Conservation (phyloP, 2,329 filamentous ascomycete species). For the Catunica adiposa region DNA sequence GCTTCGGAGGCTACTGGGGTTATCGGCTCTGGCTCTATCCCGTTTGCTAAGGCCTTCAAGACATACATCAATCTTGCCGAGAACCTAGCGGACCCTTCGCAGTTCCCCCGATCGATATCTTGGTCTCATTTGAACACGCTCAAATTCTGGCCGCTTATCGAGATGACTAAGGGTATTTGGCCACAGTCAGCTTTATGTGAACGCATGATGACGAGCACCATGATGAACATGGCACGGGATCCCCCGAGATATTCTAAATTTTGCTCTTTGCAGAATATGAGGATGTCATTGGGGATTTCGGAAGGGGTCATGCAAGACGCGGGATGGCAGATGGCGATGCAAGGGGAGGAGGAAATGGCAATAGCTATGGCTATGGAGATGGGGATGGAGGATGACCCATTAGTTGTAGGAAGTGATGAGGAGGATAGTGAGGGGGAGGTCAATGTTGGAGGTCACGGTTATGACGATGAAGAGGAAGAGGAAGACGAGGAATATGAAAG, state of each 20-base stretch:
- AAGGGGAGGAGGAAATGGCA: background rate
- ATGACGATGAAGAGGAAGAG: background rate
- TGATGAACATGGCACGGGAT: background rate
- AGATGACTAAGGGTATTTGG: background rate
- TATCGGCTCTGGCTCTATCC: too few species aligned
- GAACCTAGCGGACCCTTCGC: background rate
- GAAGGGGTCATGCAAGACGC: background rate
- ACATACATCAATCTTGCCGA: background rate
- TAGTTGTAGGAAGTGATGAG: background rate
- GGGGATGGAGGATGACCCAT: background rate
- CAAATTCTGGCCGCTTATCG: slow-evolving; percentile 8
- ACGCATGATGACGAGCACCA: background rate
- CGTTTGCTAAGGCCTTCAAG: background rate
- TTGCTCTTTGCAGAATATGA: background rate
- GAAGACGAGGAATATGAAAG: slow-evolving; percentile 8
- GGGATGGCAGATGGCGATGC: background rate
- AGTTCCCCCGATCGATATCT: background rate
- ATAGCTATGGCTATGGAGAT: too few species aligned
- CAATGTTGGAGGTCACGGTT: background rate
- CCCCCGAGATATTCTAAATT: background rate
- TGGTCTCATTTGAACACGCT: background rate
- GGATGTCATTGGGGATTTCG: background rate
- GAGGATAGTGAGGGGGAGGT: background rate
- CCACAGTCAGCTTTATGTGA: background rate
- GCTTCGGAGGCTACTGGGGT: too few species aligned